Evolutionary conservation across 2,329 filamentous ascomycete species (phyloP).

Genomic region (Kalmusia sp.): DNA sequence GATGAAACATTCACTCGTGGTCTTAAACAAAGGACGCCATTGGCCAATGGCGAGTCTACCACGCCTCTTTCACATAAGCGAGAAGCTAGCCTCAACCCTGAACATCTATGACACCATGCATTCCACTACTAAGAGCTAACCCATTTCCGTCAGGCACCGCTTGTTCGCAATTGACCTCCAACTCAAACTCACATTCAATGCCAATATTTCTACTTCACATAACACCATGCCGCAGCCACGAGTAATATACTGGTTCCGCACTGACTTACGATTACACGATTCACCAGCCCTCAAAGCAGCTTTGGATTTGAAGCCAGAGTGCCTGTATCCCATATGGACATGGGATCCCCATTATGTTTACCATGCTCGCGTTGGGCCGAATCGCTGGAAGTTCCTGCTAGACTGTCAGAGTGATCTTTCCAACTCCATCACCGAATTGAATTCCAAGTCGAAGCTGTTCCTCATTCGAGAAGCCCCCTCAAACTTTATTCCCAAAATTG

Average conservation of each 20-base stretch:
- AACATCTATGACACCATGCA: conserved; percentile 39
- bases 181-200: background rate
- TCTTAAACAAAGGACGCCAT: background rate
- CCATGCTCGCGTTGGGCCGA: conserved; percentile 71
- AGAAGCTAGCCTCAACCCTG: conserved; percentile 16
- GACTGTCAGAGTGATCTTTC: conserved; percentile 78
- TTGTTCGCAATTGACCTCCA: conserved; percentile 11
- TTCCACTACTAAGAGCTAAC: conserved; percentile 22
- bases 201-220: too few species aligned
- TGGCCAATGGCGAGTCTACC: background rate
- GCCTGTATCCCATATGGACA: conserved; percentile 77
- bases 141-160: conserved; percentile 2
- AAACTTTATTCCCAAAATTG: conserved; percentile 74
- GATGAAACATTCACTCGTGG: conserved; percentile 3
- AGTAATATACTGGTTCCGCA: conserved; percentile 81
- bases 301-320: conserved; percentile 71
- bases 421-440: conserved; percentile 70
- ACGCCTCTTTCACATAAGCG: conserved; percentile 28
- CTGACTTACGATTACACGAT: conserved; percentile 78
- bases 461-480: conserved; percentile 75
- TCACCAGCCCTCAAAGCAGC: conserved; percentile 77
- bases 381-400: conserved; percentile 75
- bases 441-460: conserved; percentile 73
- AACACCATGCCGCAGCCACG: conserved; percentile 51
- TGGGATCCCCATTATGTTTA: conserved; percentile 86